phyloP scores from a whole-genome alignment of 1,284 basidiomycete species.

The Apiotrichum gamsii region DNA sequence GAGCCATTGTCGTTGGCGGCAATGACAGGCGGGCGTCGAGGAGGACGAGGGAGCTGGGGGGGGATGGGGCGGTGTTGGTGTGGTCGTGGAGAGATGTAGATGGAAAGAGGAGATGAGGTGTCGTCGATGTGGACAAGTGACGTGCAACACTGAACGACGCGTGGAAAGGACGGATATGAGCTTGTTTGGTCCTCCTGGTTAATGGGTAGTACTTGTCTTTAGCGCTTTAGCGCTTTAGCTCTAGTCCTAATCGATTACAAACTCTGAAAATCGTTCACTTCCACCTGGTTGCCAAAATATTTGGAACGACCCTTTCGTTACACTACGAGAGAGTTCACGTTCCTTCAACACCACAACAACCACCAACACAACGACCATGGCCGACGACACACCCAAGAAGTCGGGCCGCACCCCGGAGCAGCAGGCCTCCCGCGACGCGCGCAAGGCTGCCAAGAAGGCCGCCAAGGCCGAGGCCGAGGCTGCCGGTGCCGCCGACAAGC shows the following conservation, averaged over 20 bases:
- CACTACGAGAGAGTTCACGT: too few relatives aligned
- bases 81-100: not conserved
- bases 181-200: too few relatives aligned
- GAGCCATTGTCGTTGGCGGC: too few relatives aligned
- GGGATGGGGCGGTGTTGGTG: not conserved
- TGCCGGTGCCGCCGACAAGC: not conserved
- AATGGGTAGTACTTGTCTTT: too few relatives aligned
- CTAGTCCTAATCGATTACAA: too few relatives aligned
- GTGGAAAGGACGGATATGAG: too few relatives aligned
- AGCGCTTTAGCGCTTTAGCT: too few relatives aligned
- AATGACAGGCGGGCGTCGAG: conserved; percentile 15
- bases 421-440: conserved; percentile 37
- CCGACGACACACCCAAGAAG: conserved; percentile 48
- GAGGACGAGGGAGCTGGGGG: not conserved
- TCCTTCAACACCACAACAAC: not conserved
- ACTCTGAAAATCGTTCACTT: too few relatives aligned
- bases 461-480: conserved; percentile 8
- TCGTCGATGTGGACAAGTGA: not conserved
- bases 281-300: too few relatives aligned
- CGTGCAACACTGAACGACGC: too few relatives aligned
- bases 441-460: conserved; percentile 31
- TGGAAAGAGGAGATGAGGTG: not conserved
- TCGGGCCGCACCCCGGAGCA: conserved; percentile 38
- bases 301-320: too few relatives aligned
- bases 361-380: conserved; percentile 7